phyloP scores from a whole-genome alignment of 2,329 filamentous ascomycete species.

The Ophiostoma australiae region DNA sequence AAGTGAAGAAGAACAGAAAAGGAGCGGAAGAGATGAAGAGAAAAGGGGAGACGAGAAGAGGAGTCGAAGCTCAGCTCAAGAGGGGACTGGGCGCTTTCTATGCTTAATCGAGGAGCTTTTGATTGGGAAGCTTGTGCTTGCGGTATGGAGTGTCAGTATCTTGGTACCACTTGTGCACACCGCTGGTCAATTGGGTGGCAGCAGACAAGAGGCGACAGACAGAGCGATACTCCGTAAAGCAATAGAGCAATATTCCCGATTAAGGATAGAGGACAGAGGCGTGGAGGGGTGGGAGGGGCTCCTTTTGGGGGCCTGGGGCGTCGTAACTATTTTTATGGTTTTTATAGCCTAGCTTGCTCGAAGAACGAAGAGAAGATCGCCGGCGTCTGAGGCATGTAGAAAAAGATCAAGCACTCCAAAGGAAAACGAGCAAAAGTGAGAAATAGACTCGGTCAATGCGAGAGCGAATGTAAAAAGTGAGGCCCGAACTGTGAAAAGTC shows the following conservation, averaged over 20 bases:
- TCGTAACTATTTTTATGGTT: not conserved
- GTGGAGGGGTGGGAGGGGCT: constrained; percentile 17
- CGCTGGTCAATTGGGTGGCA: constrained; percentile 11
- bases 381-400: not conserved
- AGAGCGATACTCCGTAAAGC: not conserved
- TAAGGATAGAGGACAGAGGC: not conserved
- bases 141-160: not conserved
- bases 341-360: constrained; percentile 4
- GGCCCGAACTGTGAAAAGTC: not conserved
- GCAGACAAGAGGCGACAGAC: not conserved
- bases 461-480: constrained; percentile 10
- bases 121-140: constrained; percentile 16
- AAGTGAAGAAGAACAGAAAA: not conserved
- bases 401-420: not conserved
- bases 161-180: not conserved
- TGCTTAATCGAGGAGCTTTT: constrained; percentile 10
- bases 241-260: not conserved
- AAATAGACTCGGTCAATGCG: not conserved
- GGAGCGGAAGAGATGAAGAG: not conserved
- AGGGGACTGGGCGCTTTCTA: not conserved
- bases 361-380: not conserved
- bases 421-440: not conserved
- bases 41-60: constrained; percentile 4
- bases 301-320: too few species aligned
- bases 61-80: constrained; percentile 14